A percentile compares a stretch with the other conserved stretches of the same genome.
Conservation (phyloP, 1,139 yeast species). For the Entelexis paramagnoliae region DNA sequence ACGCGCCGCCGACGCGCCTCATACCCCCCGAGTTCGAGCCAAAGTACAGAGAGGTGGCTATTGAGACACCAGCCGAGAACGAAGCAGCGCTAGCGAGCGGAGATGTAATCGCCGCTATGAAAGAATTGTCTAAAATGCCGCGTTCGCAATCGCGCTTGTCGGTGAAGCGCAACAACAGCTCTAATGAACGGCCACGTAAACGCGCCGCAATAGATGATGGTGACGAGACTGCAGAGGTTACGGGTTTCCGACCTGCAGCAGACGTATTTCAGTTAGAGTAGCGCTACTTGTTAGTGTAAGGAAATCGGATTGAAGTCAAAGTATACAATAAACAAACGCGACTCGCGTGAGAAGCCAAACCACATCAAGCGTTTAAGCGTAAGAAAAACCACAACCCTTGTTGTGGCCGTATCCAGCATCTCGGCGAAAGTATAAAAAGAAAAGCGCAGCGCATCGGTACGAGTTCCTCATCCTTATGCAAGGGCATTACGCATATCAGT, state of each 20-base stretch:
- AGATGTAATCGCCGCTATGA: conserved; percentile 40
- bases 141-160: background rate
- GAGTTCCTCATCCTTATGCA: conserved; percentile 76
- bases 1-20: conserved; percentile 45
- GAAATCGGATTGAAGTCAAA: too few species aligned
- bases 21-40: conserved; percentile 53
- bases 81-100: conserved; percentile 43
- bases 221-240: background rate
- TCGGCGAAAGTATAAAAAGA: background rate
- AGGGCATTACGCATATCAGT: conserved; percentile 99
- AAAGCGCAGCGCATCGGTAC: background rate
- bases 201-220: background rate
- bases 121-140: conserved; percentile 2
- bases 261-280: background rate
- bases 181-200: background rate
- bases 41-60: conserved; percentile 39
- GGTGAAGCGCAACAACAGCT: background rate
- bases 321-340: too few species aligned
- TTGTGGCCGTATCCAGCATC: background rate
- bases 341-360: too few species aligned
- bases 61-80: conserved; percentile 65
- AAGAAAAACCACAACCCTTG: background rate
- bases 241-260: background rate
- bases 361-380: background rate
- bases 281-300: background rate